phyloP scores from a whole-genome alignment of 2,329 filamentous ascomycete genomes.

The Xylaria sp. region DNA sequence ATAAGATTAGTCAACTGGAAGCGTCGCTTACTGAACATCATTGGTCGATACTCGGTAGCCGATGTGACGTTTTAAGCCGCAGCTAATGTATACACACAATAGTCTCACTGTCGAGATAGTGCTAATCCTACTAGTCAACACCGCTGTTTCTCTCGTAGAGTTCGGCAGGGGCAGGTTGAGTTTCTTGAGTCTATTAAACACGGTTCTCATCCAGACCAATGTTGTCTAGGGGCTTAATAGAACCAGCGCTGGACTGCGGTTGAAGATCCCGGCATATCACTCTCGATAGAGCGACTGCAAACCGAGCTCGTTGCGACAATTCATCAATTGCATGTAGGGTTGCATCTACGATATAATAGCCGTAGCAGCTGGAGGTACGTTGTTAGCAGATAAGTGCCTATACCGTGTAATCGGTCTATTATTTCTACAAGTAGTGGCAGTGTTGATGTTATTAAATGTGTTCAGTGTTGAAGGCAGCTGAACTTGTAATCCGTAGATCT shows the following conservation, averaged over 20 bases:
- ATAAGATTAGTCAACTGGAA: neutral
- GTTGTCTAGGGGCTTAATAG: neutral
- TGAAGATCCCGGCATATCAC: neutral
- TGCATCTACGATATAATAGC: neutral
- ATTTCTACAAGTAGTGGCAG: neutral
- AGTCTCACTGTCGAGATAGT: neutral
- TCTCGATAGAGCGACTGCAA: neutral
- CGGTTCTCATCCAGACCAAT: too few species aligned
- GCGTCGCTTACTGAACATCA: neutral
- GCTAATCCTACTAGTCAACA: neutral
- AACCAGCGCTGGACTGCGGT: neutral
- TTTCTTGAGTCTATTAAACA: neutral
- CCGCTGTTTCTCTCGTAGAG: neutral
- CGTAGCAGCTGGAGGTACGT: neutral
- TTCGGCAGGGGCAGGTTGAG: neutral
- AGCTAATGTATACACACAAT: slow-evolving; percentile 1
- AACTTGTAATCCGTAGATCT: neutral
- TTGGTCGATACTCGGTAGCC: neutral
- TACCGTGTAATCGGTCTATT: neutral
- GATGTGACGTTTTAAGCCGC: neutral
- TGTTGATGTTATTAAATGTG: neutral
- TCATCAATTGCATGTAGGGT: neutral
- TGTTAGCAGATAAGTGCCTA: neutral
- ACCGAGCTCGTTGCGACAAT: neutral
- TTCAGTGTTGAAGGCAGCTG: neutral